Percentiles rank a stretch among this genome's conserved stretches.
Evolutionary conservation across 2,329 filamentous ascomycete species (phyloP).

Genomic region (Aspergillus hiratsukae): DNA sequence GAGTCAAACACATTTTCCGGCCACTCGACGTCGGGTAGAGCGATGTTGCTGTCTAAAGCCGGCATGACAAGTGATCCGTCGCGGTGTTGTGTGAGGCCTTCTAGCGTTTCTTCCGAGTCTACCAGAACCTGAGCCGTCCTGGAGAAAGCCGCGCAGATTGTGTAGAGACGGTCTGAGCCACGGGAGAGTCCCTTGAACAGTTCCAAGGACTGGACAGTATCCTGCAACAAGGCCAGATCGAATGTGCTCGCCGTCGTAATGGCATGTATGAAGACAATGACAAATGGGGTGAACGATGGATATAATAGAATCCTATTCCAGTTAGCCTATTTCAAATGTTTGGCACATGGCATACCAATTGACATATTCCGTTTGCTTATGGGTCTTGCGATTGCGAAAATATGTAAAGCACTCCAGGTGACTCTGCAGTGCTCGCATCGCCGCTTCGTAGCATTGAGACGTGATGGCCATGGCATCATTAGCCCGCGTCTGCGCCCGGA

Average conservation of each 20-base stretch:
- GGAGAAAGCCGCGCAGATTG: slow-evolving; percentile 21
- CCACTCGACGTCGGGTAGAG: slow-evolving; percentile 21
- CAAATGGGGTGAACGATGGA: slow-evolving; percentile 23
- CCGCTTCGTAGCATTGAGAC: slow-evolving; percentile 23
- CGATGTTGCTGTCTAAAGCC: slow-evolving; percentile 15
- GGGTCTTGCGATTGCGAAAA: slow-evolving; percentile 20
- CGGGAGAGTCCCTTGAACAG: slow-evolving; percentile 18
- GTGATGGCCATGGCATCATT: slow-evolving; percentile 21
- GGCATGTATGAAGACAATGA: slow-evolving; percentile 26
- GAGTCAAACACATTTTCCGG: slow-evolving; percentile 19
- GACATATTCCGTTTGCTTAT: slow-evolving; percentile 26
- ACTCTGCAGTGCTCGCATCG: slow-evolving; percentile 20
- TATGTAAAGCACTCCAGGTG: slow-evolving; percentile 24
- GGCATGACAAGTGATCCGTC: slow-evolving; percentile 22
- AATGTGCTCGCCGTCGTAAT: slow-evolving; percentile 19
- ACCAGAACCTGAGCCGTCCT: slow-evolving; percentile 21
- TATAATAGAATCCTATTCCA: slow-evolving; percentile 20
- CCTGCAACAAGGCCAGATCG: slow-evolving; percentile 20
- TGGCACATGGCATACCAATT: slow-evolving; percentile 14
- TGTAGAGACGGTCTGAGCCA: slow-evolving; percentile 17
- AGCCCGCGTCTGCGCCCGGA: slow-evolving; percentile 21
- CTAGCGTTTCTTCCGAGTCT: slow-evolving; percentile 18
- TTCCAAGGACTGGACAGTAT: slow-evolving; percentile 18
- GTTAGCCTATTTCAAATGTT: not conserved
- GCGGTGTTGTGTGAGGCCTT: slow-evolving; percentile 17